Evolutionary conservation across 176 grass and related monocot genomes (phyloP).

Genomic region (bread wheat (Triticum aestivum)): DNA sequence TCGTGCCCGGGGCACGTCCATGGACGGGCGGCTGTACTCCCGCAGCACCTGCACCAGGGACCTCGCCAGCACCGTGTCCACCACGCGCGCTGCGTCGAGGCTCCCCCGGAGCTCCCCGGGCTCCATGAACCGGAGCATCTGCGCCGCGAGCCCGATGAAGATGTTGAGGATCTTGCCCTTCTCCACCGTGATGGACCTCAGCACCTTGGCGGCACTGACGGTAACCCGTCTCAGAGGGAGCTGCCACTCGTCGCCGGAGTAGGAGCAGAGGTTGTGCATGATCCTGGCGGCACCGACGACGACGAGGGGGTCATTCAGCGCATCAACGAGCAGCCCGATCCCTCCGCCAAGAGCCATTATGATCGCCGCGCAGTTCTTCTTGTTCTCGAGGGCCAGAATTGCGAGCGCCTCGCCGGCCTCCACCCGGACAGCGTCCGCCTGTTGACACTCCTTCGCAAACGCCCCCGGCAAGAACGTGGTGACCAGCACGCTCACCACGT

Average conservation of each 20-base stretch:
- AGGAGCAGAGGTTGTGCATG: slow-evolving; percentile 61
- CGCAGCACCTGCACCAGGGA: slow-evolving; percentile 42
- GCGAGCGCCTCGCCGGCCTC: slow-evolving; percentile 73
- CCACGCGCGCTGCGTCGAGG: slow-evolving; percentile 32
- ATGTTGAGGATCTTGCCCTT: slow-evolving; percentile 53
- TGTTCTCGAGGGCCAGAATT: slow-evolving; percentile 61
- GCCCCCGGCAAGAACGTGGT: slow-evolving; percentile 43
- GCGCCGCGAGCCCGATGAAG: slow-evolving; percentile 49
- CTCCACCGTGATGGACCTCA: slow-evolving; percentile 50
- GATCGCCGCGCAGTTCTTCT: slow-evolving; percentile 50
- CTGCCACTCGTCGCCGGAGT: slow-evolving; percentile 21
- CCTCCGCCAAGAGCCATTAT: slow-evolving; percentile 31
- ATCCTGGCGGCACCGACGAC: slow-evolving; percentile 50
- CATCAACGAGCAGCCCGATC: slow-evolving; percentile 32
- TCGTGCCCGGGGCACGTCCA: slow-evolving; percentile 55
- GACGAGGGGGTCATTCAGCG: slow-evolving; percentile 31
- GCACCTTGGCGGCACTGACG: slow-evolving; percentile 34
- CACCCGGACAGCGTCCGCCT: slow-evolving; percentile 24
- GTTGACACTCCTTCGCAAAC: background rate
- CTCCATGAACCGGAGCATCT: slow-evolving; percentile 52
- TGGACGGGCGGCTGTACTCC: slow-evolving; percentile 42
- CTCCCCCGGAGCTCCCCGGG: slow-evolving; percentile 34
- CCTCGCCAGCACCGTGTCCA: slow-evolving; percentile 35
- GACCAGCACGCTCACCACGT: slow-evolving; percentile 49
- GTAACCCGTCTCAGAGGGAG: slow-evolving; percentile 32